phyloP scores from a whole-genome alignment of 192 early-diverging fungal genomes.

The Podila epigama region DNA sequence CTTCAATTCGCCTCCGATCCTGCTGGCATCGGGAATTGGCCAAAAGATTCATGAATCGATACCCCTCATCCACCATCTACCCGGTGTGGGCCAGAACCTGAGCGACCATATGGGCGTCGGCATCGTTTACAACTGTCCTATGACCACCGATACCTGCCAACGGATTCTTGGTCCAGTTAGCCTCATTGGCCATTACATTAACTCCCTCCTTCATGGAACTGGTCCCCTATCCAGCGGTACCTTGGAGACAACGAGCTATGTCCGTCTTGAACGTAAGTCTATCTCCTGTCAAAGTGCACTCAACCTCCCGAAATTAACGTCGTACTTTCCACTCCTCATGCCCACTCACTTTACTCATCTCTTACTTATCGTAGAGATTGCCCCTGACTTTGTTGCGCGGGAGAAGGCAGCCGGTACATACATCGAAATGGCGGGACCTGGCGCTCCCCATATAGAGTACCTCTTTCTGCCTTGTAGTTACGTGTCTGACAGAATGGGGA shows the following conservation, averaged over 20 bases:
- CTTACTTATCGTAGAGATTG: too few relatives aligned
- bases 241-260: constrained; percentile 10
- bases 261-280: constrained; percentile 17
- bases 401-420: constrained; percentile 21
- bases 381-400: constrained; percentile 22
- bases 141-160: not conserved
- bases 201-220: constrained; percentile 6
- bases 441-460: constrained; percentile 25
- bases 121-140: constrained; percentile 7
- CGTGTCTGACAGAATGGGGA: not conserved
- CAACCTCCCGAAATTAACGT: too few relatives aligned
- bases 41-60: constrained; percentile 10
- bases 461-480: constrained; percentile 3
- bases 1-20: not conserved
- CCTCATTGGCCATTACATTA: not conserved
- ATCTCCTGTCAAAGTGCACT: too few relatives aligned
- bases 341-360: too few relatives aligned
- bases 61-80: constrained; percentile 24
- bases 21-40: constrained; percentile 14
- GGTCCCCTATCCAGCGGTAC: constrained; percentile 2
- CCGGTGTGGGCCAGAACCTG: constrained; percentile 50
- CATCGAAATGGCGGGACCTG: constrained; percentile 13
- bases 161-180: not conserved
- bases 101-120: constrained; percentile 30
- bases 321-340: too few relatives aligned